Conservation (phyloP, 257 asterid species). For the Sherardia arvensis region DNA sequence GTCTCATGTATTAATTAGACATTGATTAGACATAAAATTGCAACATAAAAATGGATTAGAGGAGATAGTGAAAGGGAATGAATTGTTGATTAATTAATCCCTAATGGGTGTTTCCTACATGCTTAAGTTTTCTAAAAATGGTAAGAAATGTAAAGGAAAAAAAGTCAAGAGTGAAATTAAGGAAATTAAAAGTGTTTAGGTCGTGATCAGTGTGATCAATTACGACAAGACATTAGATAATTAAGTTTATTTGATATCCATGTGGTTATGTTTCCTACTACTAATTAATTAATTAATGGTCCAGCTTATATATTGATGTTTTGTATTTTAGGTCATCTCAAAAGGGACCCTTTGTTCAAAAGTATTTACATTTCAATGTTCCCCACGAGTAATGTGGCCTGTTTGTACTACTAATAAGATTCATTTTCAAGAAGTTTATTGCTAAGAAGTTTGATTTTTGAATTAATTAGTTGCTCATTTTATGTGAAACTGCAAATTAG, state of each 20-base stretch:
- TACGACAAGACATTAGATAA: slow-evolving; percentile 44
- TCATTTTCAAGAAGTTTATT: too few species aligned
- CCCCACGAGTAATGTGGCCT: slow-evolving; percentile 44
- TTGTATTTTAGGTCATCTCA: slow-evolving; percentile 41
- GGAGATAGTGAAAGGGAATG: neutral
- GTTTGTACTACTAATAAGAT: slow-evolving; percentile 21
- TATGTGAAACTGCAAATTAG: too few species aligned
- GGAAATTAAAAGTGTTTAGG: slow-evolving; percentile 16
- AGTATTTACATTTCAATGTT: slow-evolving; percentile 32
- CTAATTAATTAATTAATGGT: slow-evolving; percentile 26
- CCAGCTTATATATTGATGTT: slow-evolving; percentile 29
- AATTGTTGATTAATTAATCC: slow-evolving; percentile 1
- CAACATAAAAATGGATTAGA: neutral
- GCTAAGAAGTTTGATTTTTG: too few species aligned
- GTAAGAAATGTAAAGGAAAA: slow-evolving; percentile 17
- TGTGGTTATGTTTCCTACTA: slow-evolving; percentile 67
- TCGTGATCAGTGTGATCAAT: slow-evolving; percentile 20
- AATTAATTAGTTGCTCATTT: too few species aligned
- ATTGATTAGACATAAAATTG: too few species aligned
- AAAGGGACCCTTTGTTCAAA: slow-evolving; percentile 29
- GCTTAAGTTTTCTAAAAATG: slow-evolving; percentile 26
- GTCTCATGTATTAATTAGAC: too few species aligned
- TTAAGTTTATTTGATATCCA: slow-evolving; percentile 44
- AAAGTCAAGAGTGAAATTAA: slow-evolving; percentile 6
- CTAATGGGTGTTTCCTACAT: slow-evolving; percentile 31